Evolutionary conservation across 805 yeast species (phyloP), one percentile per base, ranked within the genome.

Genomic region (Komagataella phaffii): DNA sequence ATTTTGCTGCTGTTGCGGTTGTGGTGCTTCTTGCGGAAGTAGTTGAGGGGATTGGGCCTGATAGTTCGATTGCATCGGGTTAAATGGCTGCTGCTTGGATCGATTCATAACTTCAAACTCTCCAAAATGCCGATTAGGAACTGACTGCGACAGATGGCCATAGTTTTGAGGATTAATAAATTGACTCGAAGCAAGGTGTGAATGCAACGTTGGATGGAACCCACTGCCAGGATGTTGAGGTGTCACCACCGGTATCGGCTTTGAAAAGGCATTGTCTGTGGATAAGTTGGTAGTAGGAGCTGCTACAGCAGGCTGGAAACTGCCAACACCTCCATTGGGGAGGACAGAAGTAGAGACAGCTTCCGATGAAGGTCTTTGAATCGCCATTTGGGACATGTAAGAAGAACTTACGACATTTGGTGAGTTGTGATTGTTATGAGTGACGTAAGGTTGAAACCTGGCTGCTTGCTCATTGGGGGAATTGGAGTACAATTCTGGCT

Each of bases 221-320:
- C 40, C 40, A 30, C 40, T 30, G 40, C 14, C 12, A 30, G 40
- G 40, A 30, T 30, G 40, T 30, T 30, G 40, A 30, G 40, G 40
- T 5, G 40, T 30, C 40, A 30, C 40, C 14, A 30, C 40, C 40
- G 40, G 40, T 10, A 30, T 30, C 40, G 40, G 40, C 3, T 17
- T 65, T 14, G 63, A 68, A 57, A 62, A 71, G 49, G 75, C 78
- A 21, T 69, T 61, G 56, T 77, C 81, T 58, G 70, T 74, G 14
- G 79, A 71, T 30, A 79, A 68, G 53, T 70, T 73, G 1, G 85
- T 79, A 2, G 85, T 79, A 7, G 85, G 79, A 8, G 71, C 70
- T 6, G 79, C 71, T 18, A 72, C 72, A 0, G 73, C 62, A 21
- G 75, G 73, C 44, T 67, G 69, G 23, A 67, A 70, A 30, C 40